A percentile compares a stretch with the other conserved stretches of the same genome.
Evolutionary conservation across 139 green algal species (phyloP).

Genomic region (Picochlorum costavermella): DNA sequence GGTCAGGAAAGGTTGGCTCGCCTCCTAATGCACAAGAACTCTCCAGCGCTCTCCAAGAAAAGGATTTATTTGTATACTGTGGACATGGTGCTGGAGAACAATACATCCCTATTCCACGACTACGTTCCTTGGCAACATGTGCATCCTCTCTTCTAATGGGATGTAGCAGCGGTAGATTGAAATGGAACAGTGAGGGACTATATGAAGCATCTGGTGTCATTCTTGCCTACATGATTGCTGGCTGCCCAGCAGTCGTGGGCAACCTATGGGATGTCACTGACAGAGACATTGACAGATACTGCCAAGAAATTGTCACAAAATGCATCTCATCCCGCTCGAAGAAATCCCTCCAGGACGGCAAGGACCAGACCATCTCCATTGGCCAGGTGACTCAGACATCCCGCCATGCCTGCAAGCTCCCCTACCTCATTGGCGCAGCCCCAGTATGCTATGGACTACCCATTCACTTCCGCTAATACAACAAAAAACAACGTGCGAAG

Average conservation of each 20-base stretch:
- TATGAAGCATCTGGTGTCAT: slow-evolving; percentile 64
- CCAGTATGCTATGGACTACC: slow-evolving; percentile 88
- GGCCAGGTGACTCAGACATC: slow-evolving; percentile 31
- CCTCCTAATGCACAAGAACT: slow-evolving; percentile 31
- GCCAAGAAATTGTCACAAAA: slow-evolving; percentile 39
- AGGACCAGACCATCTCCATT: not conserved
- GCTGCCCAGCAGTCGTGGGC: slow-evolving; percentile 66
- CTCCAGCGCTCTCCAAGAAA: slow-evolving; percentile 38
- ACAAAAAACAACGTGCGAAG: not conserved
- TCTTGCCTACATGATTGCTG: slow-evolving; percentile 69
- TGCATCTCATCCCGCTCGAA: slow-evolving; percentile 37
- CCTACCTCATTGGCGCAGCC: slow-evolving; percentile 69
- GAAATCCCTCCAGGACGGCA: not conserved
- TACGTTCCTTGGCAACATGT: slow-evolving; percentile 55
- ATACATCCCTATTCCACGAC: slow-evolving; percentile 46
- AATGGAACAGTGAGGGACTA: not conserved
- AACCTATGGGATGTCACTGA: slow-evolving; percentile 98
- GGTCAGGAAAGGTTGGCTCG: slow-evolving; percentile 53
- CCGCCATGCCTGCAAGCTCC: slow-evolving; percentile 62
- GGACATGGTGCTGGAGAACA: slow-evolving; percentile 83
- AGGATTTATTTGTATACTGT: slow-evolving; percentile 81
- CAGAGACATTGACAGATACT: slow-evolving; percentile 87
- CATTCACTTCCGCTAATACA: slow-evolving; percentile 6
- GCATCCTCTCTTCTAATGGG: slow-evolving; percentile 77
- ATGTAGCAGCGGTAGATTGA: slow-evolving; percentile 78